Percentiles rank a stretch among this genome's conserved stretches.
Evolutionary conservation across 495 filamentous ascomycete genomes (phyloP).

Genomic region (Penicillium riverlandense): DNA sequence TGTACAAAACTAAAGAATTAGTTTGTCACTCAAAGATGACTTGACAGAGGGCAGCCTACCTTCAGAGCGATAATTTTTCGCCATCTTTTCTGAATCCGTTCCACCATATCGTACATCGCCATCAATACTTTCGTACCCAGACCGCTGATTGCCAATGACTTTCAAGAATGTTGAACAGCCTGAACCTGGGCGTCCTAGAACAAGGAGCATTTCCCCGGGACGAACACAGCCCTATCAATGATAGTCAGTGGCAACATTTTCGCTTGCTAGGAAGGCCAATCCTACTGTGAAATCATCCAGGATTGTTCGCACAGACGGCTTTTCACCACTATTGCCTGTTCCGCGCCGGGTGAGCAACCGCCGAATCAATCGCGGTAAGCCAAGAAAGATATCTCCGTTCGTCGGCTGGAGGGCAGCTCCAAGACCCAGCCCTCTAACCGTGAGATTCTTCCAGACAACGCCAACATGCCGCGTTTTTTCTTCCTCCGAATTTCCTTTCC

Average conservation of each 20-base stretch:
- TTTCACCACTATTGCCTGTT: conserved; percentile 35
- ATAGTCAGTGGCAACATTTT: conserved; percentile 21
- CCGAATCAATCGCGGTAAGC: conserved; percentile 44
- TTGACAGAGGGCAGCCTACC: conserved; percentile 23
- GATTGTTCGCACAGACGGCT: conserved; percentile 52
- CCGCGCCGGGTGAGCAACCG: conserved; percentile 34
- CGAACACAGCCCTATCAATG: conserved; percentile 40
- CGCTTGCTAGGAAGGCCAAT: conserved; percentile 29
- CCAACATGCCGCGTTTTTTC: conserved; percentile 54
- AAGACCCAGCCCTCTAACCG: conserved; percentile 59
- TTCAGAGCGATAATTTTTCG: conserved; percentile 67
- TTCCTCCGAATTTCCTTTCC: conserved; percentile 57
- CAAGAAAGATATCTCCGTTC: conserved; percentile 57
- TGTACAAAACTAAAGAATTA: conserved; percentile 50
- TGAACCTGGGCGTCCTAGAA: conserved; percentile 77
- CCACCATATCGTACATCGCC: conserved; percentile 78
- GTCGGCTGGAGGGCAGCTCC: conserved; percentile 61
- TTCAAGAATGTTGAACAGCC: conserved; percentile 89
- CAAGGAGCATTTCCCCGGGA: conserved; percentile 88
- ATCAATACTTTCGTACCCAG: conserved; percentile 67
- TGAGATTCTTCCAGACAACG: conserved; percentile 54
- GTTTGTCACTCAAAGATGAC: too few species aligned
- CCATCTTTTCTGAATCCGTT: conserved; percentile 51
- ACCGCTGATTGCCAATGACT: conserved; percentile 72
- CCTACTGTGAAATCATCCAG: conserved; percentile 52